phyloP scores from a whole-genome alignment of 2,329 filamentous ascomycete genomes.

The Penicillium sp. region DNA sequence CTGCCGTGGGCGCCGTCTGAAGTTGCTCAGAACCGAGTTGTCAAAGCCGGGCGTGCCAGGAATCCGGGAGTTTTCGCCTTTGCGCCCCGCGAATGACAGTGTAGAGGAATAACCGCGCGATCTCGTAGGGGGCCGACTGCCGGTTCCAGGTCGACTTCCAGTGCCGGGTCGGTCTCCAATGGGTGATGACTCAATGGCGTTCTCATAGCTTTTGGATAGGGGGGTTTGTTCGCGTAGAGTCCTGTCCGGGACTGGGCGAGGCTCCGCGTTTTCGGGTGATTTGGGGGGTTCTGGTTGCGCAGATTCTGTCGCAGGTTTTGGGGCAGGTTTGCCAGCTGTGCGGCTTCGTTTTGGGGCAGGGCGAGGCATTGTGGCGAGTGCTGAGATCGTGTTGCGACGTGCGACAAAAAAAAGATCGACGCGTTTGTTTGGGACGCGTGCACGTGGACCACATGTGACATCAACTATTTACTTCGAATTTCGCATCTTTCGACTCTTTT shows the following conservation, averaged over 20 bases:
- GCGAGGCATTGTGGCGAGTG: constrained; percentile 19
- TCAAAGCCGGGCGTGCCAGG: constrained; percentile 46
- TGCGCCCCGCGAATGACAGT: constrained; percentile 39
- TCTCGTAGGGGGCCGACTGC: constrained; percentile 38
- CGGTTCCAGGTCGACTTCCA: constrained; percentile 35
- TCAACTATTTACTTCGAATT: background rate
- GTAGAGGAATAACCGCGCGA: constrained; percentile 44
- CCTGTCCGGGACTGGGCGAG: constrained; percentile 17
- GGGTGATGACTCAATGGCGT: constrained; percentile 39
- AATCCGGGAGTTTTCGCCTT: constrained; percentile 38
- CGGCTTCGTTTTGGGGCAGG: constrained; percentile 26
- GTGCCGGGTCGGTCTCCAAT: constrained; percentile 33
- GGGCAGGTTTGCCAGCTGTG: constrained; percentile 11
- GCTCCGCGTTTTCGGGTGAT: constrained; percentile 15
- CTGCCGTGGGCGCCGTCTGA: constrained; percentile 46
- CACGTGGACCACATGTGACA: constrained; percentile 16
- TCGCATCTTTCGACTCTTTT: too few species aligned
- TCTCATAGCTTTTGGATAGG: constrained; percentile 31
- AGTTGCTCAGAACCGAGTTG: constrained; percentile 46
- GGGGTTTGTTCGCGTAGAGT: constrained; percentile 34
- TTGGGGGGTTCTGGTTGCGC: constrained; percentile 12
- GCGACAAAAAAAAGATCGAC: constrained; percentile 5
- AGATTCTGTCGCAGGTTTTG: background rate
- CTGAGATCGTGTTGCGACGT: background rate
- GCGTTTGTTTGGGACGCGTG: constrained; percentile 20